Evolutionary conservation across 1,284 basidiomycete species (phyloP), one percentile per base, ranked within the genome.

Genomic region (Mrakiaceae sp.): DNA sequence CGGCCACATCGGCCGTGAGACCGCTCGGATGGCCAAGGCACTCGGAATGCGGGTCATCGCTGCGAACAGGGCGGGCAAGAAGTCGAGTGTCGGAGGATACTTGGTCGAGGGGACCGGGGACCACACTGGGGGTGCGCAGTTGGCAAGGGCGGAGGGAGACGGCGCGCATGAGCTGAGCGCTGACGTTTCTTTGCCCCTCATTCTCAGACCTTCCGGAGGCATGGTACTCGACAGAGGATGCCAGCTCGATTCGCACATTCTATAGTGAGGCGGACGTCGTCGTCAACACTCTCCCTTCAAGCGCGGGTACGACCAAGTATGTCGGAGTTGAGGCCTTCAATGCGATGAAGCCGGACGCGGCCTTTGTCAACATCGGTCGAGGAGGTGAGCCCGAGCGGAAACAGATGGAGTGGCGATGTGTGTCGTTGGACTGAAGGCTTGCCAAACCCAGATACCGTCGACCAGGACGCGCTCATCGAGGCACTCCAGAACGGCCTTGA

Each of bases 321-420:
- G 63, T 71, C 3, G 66, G 58, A 10, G 60, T 48, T 42, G 67
- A 67, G n/a, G 69, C 70, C 49, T 70, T 71, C 27, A 67, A 68
- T 53, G 67, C 67, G 49, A 70, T 71, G 50, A 62, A 66, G 55
- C 66, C 68, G 60, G 60, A 68, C 14, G 68, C 67, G 11, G 60
- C 69, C 42, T 70, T 70, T 43, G 70, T 73, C 49, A 74, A 74
- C 58, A 71, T 74, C 27, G 73, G 73, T 0, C 64, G 73, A 40
- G 73, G 73, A 3, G 55, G 55, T 56, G 8, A 3, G 55, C 6
- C 42, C 40, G 10, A 27, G 27, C 27, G 27, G 27, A 27, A 27
- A 27, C 27, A 27, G 2, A 27, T 27, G 27, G 27, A 27, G 27
- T 27, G 27, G 27, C 27, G 27, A 2, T 27, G 27, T 27, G 27